Base-by-base conservation (phyloP, 1,139 yeast genomes). In the Candida labiduridarum region DNA sequence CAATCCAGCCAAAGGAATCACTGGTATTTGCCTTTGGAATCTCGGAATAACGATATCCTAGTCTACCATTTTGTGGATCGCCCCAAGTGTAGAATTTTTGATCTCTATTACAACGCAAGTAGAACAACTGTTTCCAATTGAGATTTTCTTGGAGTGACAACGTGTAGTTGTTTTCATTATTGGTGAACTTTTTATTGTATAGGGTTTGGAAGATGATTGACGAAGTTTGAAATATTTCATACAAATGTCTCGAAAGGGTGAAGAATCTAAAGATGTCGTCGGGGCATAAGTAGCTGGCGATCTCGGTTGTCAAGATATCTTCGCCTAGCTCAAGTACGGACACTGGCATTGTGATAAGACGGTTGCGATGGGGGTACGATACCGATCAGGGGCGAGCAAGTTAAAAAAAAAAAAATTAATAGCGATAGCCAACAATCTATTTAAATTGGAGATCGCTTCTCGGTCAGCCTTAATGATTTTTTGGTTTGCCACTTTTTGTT, bases 61-160 rank as follows among this genome's bases (percentile, higher is more conserved):
- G 67, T 41, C 94, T 65, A 1, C 85, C 86, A 45, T 73, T 71
- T 30, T 67, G 67, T 6, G 78, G 61, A 14, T 78, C 67, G 1
- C 91, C 89, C 95, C 95, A 86, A 0, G 89, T 82, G 56, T 72
- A 80, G 3, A 87, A 58, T 42, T 70, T 63, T 4, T 82, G 80
- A 1, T 72, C 62, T 33, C 60, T 59, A 1, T 74, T 61, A 12
- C 65, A 59, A 43, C 89, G 66, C 44, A 73, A 54, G 14, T 71
- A 59, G 61, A 79, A 84, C 47, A 82, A 60, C 38, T 74, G 74
- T 4, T 73, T 74, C 89, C 89, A 84, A 53, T 78, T 71, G 51
- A 72, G 65, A 30, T 68, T 72, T 51, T 72, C 71, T 15, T 79
- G 82, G 5, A 73, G 72, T 44, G 68, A 66, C 1, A 70, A 59